A percentile compares a stretch with the other conserved stretches of the same genome.
Conservation (phyloP, 768 basidiomycete genomes). For the Dacryopinax spathularia region DNA sequence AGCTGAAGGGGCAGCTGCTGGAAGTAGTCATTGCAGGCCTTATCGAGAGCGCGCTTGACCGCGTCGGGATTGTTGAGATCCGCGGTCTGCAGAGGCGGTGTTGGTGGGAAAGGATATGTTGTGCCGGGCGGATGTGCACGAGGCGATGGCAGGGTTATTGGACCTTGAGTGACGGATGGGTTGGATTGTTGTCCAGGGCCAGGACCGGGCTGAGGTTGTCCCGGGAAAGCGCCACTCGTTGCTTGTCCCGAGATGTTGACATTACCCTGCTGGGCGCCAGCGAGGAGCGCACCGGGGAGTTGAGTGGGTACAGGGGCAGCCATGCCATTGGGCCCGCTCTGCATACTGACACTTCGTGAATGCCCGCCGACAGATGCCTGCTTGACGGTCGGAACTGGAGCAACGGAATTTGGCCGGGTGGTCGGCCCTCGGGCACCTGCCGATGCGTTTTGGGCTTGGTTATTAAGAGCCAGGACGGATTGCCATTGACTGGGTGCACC, state of each 20-base stretch:
- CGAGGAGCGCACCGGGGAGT: neutral
- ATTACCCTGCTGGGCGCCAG: neutral
- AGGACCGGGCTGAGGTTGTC: neutral
- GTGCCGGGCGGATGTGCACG: neutral
- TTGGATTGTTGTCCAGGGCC: neutral
- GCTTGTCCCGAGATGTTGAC: neutral
- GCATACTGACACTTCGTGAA: neutral
- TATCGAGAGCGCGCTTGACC: neutral
- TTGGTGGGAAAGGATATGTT: neutral
- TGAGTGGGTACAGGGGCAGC: neutral
- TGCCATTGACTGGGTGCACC: neutral
- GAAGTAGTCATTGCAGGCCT: neutral
- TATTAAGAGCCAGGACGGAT: neutral
- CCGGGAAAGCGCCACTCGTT: neutral
- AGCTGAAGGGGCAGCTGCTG: neutral
- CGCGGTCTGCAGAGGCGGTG: neutral
- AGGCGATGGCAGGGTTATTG: neutral
- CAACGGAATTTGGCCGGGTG: neutral
- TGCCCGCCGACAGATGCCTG: neutral
- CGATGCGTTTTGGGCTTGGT: neutral
- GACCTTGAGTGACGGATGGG: neutral
- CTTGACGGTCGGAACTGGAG: neutral
- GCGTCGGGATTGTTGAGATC: neutral
- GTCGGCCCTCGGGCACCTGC: neutral
- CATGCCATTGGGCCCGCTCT: neutral